Evolutionary conservation across 2,329 filamentous ascomycete species (phyloP).

Genomic region (Aspergillus ochraceus): DNA sequence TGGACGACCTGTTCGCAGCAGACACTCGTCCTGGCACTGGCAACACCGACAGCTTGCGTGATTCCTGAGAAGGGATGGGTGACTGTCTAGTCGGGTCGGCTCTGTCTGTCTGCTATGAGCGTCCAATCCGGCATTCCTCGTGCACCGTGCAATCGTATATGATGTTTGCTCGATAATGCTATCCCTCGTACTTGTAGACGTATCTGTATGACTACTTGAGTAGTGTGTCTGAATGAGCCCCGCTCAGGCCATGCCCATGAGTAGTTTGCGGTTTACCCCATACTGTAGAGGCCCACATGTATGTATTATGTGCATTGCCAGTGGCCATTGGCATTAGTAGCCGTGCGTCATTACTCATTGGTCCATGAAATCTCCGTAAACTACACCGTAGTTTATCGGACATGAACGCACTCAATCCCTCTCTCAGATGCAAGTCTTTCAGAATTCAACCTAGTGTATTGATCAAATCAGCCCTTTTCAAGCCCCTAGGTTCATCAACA

Average conservation of each 20-base stretch:
- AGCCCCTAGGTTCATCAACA: too few species aligned
- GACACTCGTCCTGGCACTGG: neutral
- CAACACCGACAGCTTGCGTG: neutral
- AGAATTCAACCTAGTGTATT: too few species aligned
- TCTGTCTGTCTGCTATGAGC: neutral
- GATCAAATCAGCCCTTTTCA: too few species aligned
- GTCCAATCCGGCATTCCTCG: slow-evolving; percentile 5
- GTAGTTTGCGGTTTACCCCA: neutral
- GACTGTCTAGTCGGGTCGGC: neutral
- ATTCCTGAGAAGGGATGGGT: neutral
- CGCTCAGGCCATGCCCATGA: neutral
- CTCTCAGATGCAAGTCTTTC: too few species aligned
- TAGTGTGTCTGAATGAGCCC: neutral
- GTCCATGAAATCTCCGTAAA: neutral
- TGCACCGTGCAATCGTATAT: slow-evolving; percentile 6
- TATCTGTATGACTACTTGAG: neutral
- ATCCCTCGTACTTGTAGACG: slow-evolving; percentile 4
- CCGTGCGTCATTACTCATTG: neutral
- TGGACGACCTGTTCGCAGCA: neutral
- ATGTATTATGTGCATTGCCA: neutral
- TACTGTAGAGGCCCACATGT: neutral
- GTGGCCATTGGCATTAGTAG: too few species aligned
- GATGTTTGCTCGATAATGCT: neutral
- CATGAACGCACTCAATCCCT: too few species aligned
- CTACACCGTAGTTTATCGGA: too few species aligned